phyloP scores from a whole-genome alignment of 768 basidiomycete species.

The Suillus paluster region DNA sequence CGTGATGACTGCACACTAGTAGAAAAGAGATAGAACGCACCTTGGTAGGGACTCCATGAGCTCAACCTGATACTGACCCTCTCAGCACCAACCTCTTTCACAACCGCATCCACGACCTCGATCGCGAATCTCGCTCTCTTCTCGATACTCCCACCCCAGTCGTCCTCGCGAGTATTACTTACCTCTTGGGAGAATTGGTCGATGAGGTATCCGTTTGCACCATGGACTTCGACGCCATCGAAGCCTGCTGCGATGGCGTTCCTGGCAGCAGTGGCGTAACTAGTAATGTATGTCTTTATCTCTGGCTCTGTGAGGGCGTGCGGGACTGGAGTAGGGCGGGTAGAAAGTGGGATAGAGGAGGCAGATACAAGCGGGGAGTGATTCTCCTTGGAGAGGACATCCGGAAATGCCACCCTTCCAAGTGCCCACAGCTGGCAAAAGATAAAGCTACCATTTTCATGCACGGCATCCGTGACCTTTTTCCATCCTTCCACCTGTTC shows the following conservation, averaged over 20 bases:
- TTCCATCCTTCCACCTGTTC: slow-evolving; percentile 62
- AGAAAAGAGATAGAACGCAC: slow-evolving; percentile 21
- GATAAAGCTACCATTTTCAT: slow-evolving; percentile 46
- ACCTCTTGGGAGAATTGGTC: slow-evolving; percentile 47
- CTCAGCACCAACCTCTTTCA: slow-evolving; percentile 47
- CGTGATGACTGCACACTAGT: background rate
- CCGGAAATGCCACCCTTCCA: slow-evolving; percentile 40
- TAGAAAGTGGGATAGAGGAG: slow-evolving; percentile 23
- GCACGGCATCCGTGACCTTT: slow-evolving; percentile 47
- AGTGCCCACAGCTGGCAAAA: slow-evolving; percentile 53
- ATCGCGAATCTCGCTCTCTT: too few relatives aligned
- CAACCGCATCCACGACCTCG: slow-evolving; percentile 47
- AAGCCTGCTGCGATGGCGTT: slow-evolving; percentile 63
- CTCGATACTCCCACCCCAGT: slow-evolving; percentile 56
- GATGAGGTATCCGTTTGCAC: slow-evolving; percentile 36
- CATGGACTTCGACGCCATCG: slow-evolving; percentile 54
- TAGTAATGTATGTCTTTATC: slow-evolving; percentile 47
- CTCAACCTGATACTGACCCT: slow-evolving; percentile 48
- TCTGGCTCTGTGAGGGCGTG: slow-evolving; percentile 45
- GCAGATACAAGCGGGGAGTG: slow-evolving; percentile 27
- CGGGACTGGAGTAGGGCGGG: slow-evolving; percentile 27
- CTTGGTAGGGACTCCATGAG: slow-evolving; percentile 43
- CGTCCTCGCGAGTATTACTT: slow-evolving; percentile 48
- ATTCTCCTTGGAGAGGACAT: slow-evolving; percentile 21
- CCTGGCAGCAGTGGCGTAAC: slow-evolving; percentile 52